phyloP scores from a whole-genome alignment of 306 rosid species.

The Chamaecrista fasciculata region DNA sequence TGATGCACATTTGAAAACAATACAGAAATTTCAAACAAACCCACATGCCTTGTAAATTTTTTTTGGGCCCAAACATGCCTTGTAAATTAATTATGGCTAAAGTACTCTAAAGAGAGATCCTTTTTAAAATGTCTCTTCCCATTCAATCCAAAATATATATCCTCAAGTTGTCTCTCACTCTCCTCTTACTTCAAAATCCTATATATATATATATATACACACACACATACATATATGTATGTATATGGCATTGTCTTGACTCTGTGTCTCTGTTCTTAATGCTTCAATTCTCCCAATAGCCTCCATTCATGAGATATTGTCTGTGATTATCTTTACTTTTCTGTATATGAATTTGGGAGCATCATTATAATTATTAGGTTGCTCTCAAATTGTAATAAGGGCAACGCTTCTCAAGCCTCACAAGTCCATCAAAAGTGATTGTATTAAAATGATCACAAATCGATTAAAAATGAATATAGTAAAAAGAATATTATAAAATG shows the following conservation, averaged over 20 bases:
- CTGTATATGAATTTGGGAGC: slow-evolving; percentile 27
- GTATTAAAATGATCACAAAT: too few species aligned
- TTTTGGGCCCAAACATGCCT: slow-evolving; percentile 32
- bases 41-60: slow-evolving; percentile 33
- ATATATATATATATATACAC: too few species aligned
- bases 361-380: background rate
- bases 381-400: slow-evolving; percentile 2
- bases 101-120: slow-evolving; percentile 18
- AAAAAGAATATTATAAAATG: too few species aligned
- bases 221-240: too few species aligned
- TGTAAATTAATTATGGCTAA: slow-evolving; percentile 34
- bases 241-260: slow-evolving; percentile 19
- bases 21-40: slow-evolving; percentile 31
- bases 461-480: too few species aligned
- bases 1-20: slow-evolving; percentile 6
- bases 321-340: slow-evolving; percentile 21
- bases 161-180: slow-evolving; percentile 4
- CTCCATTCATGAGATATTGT: slow-evolving; percentile 46
- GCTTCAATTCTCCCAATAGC: slow-evolving; percentile 1
- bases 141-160: slow-evolving; percentile 5
- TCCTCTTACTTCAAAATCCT: background rate
- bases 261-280: slow-evolving; percentile 25
- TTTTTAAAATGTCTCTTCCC: too few species aligned
- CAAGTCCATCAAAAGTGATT: too few species aligned
- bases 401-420: background rate